Percentiles rank a stretch among this genome's conserved stretches.
Evolutionary conservation across 805 yeast species (phyloP).

Genomic region (Grigorovia jiainica): DNA sequence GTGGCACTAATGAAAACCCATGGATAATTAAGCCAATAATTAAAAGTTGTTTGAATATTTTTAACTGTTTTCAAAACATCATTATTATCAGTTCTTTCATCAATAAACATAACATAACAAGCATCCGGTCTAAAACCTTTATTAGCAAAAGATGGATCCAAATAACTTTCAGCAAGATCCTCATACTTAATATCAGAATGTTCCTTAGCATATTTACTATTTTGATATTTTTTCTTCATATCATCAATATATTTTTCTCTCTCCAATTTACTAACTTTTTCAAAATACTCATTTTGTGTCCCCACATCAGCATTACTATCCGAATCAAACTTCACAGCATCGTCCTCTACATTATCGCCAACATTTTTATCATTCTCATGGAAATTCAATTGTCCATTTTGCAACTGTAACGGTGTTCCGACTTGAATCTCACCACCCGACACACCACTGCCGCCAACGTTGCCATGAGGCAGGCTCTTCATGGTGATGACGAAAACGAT

Average conservation of each 20-base stretch:
- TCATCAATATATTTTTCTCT: not conserved
- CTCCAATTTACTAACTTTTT: not conserved
- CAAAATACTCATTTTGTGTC: not conserved
- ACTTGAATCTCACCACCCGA: not conserved
- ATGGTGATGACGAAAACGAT: not conserved
- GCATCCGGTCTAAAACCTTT: constrained; percentile 21
- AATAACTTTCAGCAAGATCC: constrained; percentile 4
- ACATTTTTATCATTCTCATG: not conserved
- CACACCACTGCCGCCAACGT: not conserved
- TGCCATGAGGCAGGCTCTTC: not conserved
- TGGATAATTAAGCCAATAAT: constrained; percentile 64
- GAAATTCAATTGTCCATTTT: not conserved
- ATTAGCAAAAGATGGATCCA: constrained; percentile 4
- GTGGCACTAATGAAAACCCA: constrained; percentile 74
- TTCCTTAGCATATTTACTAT: constrained; percentile 1
- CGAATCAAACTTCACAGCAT: not conserved
- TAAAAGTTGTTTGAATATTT: constrained; percentile 70
- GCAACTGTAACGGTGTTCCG: not conserved
- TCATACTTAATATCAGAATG: not conserved
- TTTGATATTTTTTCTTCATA: not conserved
- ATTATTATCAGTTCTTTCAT: constrained; percentile 50
- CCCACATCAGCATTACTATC: not conserved
- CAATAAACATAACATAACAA: constrained; percentile 36
- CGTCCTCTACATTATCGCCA: not conserved
- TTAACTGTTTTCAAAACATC: constrained; percentile 52